Base-by-base conservation (phyloP, 768 basidiomycete species). In the Clitopilus passeckerianus region DNA sequence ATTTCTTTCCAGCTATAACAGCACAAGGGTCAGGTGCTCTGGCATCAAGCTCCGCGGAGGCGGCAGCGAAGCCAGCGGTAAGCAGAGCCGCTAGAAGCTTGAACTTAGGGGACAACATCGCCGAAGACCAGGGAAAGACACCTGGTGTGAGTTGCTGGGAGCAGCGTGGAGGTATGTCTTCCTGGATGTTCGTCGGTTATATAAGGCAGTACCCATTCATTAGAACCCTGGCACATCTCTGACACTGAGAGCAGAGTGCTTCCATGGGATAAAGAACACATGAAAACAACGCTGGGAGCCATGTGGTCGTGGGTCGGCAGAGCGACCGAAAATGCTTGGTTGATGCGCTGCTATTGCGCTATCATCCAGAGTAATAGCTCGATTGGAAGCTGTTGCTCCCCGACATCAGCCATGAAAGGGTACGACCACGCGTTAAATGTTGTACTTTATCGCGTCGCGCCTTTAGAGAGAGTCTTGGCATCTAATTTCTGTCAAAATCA, bases 1-100 rank as follows among this genome's bases (percentile, higher is more conserved):
- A 86, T 71, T 74, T 80, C 70, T 80, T 72, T 34, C 80, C 80
- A 57, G 78, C 80, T 61, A 86, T 82, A 10, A 65, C 71, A 18
- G 79, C 76, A 63, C 85, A 86, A 0, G 81, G 81, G 63, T 85
- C 83, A 18, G 57, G 57, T 10, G 53, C 57, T 10, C 54, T 55
- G 16, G 57, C 59, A 15, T 60, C 57, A 9, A 58, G 35, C 14
- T 46, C 27, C 23, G 34, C 54, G 12, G 61, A 50, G 5, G 46
- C 46, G 12, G 20, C 9, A 10, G 22, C 46, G 46, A 50, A n/a
- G 10, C n/a, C 46, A 18, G 10, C 18, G 22, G n/a, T 50, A 9
- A 50, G 46, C 4, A 50, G 46, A 18, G 18, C n/a, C 5, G 20
- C 46, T 50, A 50, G 18, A 23, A 50, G 22, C 46, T 18, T 50